Percentiles rank a stretch among this genome's conserved stretches.
Conservation (phyloP, 2,329 filamentous ascomycete genomes). For the Clathrospora elynae region DNA sequence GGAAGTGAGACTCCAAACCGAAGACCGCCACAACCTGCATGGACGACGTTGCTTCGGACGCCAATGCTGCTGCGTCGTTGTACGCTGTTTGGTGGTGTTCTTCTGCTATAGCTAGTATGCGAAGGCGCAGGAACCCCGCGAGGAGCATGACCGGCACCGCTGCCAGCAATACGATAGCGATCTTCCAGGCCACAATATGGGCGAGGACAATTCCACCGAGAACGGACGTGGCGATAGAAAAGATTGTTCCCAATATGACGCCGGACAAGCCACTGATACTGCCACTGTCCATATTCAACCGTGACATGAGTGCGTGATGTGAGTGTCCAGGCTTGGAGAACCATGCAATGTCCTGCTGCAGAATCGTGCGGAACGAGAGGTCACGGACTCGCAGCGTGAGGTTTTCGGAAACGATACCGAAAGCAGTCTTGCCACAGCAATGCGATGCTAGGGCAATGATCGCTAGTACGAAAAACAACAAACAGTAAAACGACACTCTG, state of each 20-base stretch:
- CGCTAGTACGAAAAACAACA: constrained; percentile 61
- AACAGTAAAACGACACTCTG: constrained; percentile 51
- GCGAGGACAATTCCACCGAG: constrained; percentile 56
- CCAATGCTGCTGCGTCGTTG: constrained; percentile 65
- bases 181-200: constrained; percentile 57
- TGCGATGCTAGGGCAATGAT: constrained; percentile 56
- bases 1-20: constrained; percentile 49
- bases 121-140: constrained; percentile 54
- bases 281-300: constrained; percentile 56
- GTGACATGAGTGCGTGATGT: constrained; percentile 53
- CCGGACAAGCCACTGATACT: constrained; percentile 56
- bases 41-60: constrained; percentile 68
- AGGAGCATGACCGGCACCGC: constrained; percentile 56
- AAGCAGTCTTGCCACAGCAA: constrained; percentile 52
- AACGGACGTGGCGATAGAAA: constrained; percentile 55
- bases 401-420: constrained; percentile 56
- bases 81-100: constrained; percentile 68
- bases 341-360: constrained; percentile 62
- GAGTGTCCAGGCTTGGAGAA: constrained; percentile 52
- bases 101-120: constrained; percentile 62
- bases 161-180: constrained; percentile 56
- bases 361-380: constrained; percentile 56
- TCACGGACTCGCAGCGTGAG: constrained; percentile 53
- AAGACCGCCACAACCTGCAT: constrained; percentile 64
- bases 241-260: constrained; percentile 57